Evolutionary conservation across 768 basidiomycete genomes (phyloP), one percentile per base, ranked within the genome.

Genomic region (Sarcomyxa edulis): DNA sequence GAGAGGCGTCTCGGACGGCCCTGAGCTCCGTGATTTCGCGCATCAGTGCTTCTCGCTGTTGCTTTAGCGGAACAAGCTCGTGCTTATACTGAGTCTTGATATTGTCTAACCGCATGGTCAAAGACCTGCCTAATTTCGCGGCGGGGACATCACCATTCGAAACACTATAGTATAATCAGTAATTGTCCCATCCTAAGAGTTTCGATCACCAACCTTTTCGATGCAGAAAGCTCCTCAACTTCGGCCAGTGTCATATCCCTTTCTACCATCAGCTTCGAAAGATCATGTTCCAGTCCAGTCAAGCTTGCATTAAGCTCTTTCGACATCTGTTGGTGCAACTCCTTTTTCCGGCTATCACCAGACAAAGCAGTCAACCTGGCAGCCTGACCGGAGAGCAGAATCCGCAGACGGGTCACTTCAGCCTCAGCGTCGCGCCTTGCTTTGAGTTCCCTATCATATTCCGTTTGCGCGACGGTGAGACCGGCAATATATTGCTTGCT

Each of bases 401-500:
- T 80, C 29, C 89, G 69, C 18, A 99, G 66, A 28, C 87, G 76
- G 16, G 84, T 84, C 42, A 97, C 87, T 62, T 97, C 93, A 0
- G 88, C 83, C 61, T 98, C 93, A 1, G 89, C 86, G 46, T 97
- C 93, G 12, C 89, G 78, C 14, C 95, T 77, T 15, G 83, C 79
- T 41, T 86, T 81, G 24, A 93, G 71, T 59, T 98, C 96, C 36
- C 78, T 78, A 54, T 97, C 94, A 55, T 95, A 97, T 55, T 98
- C 96, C 29, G 84, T 83, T 49, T 93, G 88, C 2, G 95, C 93
- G 18, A 94, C 92, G 1, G 82, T 83, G 28, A 99, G 67, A 28
- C 96, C 96, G 45, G 93, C 86, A 39, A 93, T 87, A 45, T 88
- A 94, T 47, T 91, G 87, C 47, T 87, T 85, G 54, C 91, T 96